Conservation (phyloP, 192 early-diverging fungal species). For the Podila horticola region DNA sequence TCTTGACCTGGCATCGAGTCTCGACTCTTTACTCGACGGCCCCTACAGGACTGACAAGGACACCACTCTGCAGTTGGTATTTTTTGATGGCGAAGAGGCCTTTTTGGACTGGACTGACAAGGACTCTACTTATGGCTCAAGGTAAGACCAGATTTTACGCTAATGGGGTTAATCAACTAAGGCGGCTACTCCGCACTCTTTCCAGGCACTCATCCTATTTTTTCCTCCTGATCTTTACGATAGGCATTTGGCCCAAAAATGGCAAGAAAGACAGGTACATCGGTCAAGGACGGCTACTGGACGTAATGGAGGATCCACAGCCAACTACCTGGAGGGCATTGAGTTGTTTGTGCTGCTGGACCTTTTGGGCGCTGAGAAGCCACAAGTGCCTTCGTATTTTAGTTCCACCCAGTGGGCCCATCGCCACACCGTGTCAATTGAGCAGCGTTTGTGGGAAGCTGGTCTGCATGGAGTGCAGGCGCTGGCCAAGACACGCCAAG, state of each 20-base stretch:
- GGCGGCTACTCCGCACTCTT: neutral
- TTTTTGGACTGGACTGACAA: slow-evolving; percentile 76
- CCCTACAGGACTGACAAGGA: slow-evolving; percentile 48
- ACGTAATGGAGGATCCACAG: slow-evolving; percentile 31
- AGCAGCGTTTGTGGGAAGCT: slow-evolving; percentile 65
- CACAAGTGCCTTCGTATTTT: slow-evolving; percentile 69
- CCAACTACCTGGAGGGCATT: slow-evolving; percentile 71
- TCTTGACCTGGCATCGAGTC: slow-evolving; percentile 79
- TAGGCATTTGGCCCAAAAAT: slow-evolving; percentile 83
- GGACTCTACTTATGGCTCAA: slow-evolving; percentile 93
- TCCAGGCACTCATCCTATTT: neutral
- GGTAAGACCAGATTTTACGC: slow-evolving; percentile 30
- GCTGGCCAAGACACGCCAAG: slow-evolving; percentile 11
- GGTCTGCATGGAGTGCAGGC: slow-evolving; percentile 32
- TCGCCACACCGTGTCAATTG: slow-evolving; percentile 72
- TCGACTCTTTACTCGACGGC: slow-evolving; percentile 69
- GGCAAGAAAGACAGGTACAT: slow-evolving; percentile 65
- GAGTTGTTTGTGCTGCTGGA: slow-evolving; percentile 91
- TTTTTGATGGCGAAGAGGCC: slow-evolving; percentile 98
- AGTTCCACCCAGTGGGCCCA: slow-evolving; percentile 74
- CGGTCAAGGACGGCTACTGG: slow-evolving; percentile 23
- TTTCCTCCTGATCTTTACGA: neutral
- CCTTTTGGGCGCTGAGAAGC: slow-evolving; percentile 75
- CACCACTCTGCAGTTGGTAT: slow-evolving; percentile 87
- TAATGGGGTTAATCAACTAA: neutral